These are phyloP conservation scores for Arthroderma sp. DNA, from an alignment of 2,329 filamentous ascomycete genomes.

Conservation along the genomic window DNA sequence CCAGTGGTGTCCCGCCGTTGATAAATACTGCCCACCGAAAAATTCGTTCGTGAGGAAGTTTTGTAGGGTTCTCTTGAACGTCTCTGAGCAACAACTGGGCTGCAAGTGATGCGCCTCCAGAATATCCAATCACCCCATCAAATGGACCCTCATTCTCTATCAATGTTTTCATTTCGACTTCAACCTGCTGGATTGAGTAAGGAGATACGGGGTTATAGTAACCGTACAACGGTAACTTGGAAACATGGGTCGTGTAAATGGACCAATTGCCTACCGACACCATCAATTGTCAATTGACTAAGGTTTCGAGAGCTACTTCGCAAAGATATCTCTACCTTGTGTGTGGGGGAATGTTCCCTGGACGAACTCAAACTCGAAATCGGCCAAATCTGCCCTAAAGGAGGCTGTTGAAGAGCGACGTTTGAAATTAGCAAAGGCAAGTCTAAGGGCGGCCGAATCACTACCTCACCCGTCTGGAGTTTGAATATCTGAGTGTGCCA, in stretches of 20 bases:
- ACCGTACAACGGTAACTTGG: constrained; percentile 7
- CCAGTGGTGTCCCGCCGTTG: constrained; percentile 11
- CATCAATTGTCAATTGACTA: neutral
- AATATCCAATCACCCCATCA: constrained; percentile 10
- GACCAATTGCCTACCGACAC: constrained; percentile 3
- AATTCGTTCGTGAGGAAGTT: constrained; percentile 10
- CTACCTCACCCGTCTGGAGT: constrained; percentile 5
- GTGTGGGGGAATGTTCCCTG: constrained; percentile 8
- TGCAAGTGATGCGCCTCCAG: constrained; percentile 7
- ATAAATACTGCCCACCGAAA: constrained; percentile 13
- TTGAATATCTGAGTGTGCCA: constrained; percentile 5
- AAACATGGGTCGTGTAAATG: constrained; percentile 8
- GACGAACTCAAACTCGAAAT: constrained; percentile 6
- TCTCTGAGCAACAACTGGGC: constrained; percentile 8
- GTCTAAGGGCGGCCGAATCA: too few relatives aligned
- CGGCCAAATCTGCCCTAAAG: constrained; percentile 5
- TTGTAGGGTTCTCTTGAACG: constrained; percentile 10
- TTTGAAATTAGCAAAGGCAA: neutral
- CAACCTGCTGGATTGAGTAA: neutral
- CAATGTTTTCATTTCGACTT: neutral
- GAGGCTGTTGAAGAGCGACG: constrained; percentile 2
- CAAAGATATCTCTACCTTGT: constrained; percentile 2
- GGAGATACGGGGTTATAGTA: constrained; percentile 8
- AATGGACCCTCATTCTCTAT: constrained; percentile 7
- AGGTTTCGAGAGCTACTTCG: neutral